Evolutionary conservation across 345 rosid species (phyloP).

Genomic region (Abelmoschus esculentus): DNA sequence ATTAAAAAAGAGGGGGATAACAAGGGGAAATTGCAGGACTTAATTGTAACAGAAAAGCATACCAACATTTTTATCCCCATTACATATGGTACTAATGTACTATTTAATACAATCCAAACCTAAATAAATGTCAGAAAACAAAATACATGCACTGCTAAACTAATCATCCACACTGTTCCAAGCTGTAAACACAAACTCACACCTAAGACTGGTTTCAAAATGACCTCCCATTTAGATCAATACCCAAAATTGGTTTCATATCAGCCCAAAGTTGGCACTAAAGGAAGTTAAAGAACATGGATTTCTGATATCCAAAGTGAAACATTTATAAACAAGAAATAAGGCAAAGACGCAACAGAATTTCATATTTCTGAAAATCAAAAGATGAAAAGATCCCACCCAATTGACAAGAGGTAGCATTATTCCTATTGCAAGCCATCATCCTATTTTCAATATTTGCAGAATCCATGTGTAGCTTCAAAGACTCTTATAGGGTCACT

Average conservation of each 20-base stretch:
- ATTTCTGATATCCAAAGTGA: background rate
- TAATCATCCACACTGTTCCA: background rate
- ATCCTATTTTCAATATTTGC: background rate
- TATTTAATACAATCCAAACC: background rate
- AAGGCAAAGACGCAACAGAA: background rate
- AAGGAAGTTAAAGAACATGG: background rate
- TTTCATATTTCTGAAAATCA: background rate
- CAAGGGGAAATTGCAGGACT: background rate
- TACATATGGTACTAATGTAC: background rate
- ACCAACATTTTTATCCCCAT: background rate
- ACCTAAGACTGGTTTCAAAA: background rate
- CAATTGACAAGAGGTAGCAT: background rate
- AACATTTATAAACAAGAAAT: background rate
- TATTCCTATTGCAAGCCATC: background rate
- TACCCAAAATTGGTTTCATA: background rate
- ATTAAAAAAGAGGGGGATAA: background rate
- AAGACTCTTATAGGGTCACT: background rate
- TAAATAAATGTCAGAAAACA: background rate
- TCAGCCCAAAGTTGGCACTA: background rate
- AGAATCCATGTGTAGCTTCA: background rate
- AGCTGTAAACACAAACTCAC: background rate
- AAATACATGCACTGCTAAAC: background rate
- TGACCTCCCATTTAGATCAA: background rate
- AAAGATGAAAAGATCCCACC: background rate
- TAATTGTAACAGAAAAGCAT: background rate